These are phyloP conservation scores for Zygotorulaspora danielsina DNA, from an alignment of 805 yeast species.

Conservation along the genomic window DNA sequence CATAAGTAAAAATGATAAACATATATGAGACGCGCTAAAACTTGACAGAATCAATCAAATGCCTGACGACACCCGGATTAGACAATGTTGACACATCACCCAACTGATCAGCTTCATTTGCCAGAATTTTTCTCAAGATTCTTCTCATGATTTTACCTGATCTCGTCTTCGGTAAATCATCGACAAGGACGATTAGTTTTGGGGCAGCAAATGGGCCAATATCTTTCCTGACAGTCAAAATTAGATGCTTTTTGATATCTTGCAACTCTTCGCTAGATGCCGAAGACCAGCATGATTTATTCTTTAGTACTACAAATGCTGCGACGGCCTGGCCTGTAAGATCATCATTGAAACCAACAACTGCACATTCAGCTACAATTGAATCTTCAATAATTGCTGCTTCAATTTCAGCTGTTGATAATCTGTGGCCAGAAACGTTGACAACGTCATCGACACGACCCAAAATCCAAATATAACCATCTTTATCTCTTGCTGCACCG, in stretches of 20 bases:
- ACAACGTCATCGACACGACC: slow-evolving; percentile 90
- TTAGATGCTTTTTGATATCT: slow-evolving; percentile 57
- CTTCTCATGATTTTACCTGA: slow-evolving; percentile 87
- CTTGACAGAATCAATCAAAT: slow-evolving; percentile 53
- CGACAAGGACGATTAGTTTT: slow-evolving; percentile 63
- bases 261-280: slow-evolving; percentile 43
- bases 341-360: slow-evolving; percentile 78
- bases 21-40: no score
- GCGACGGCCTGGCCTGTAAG: slow-evolving; percentile 84
- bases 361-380: slow-evolving; percentile 73
- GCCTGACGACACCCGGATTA: slow-evolving; percentile 68
- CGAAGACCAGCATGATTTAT: slow-evolving; percentile 35
- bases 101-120: slow-evolving; percentile 73
- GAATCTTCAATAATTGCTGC: slow-evolving; percentile 73
- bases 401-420: slow-evolving; percentile 87
- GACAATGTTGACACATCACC: slow-evolving; percentile 78
- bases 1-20: no score
- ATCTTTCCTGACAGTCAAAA: slow-evolving; percentile 68
- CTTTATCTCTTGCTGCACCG: slow-evolving; percentile 82
- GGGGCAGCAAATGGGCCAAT: slow-evolving; percentile 89
- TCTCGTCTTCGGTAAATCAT: slow-evolving; percentile 80
- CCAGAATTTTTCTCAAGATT: slow-evolving; percentile 69
- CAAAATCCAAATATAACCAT: slow-evolving; percentile 80
- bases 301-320: slow-evolving; percentile 73
- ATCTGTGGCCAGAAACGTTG: slow-evolving; percentile 79